These are phyloP conservation scores for Cytospora leucostoma DNA, from an alignment of 2,329 filamentous ascomycete genomes.

Conservation along the genomic window DNA sequence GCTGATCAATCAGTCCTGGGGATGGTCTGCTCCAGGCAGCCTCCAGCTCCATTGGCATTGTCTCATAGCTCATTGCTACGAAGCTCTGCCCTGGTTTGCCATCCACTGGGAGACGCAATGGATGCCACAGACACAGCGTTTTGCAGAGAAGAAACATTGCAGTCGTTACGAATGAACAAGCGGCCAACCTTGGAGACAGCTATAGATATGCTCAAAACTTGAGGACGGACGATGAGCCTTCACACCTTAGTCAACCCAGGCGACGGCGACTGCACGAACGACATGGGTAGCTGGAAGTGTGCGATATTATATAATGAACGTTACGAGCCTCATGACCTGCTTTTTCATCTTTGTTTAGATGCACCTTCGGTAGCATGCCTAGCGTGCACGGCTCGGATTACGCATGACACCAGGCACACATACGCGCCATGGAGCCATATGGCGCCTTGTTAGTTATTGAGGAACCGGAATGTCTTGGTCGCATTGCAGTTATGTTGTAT, in stretches of 20 bases:
- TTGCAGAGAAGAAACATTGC: too few species aligned
- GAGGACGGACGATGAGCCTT: not conserved
- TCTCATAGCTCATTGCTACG: too few species aligned
- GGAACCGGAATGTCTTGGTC: not conserved
- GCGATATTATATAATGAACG: not conserved
- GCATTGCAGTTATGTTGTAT: not conserved
- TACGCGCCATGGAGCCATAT: slow-evolving; percentile 3
- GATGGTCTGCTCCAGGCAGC: too few species aligned
- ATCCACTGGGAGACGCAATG: too few species aligned
- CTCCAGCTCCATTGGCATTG: too few species aligned
- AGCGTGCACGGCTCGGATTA: not conserved
- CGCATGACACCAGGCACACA: slow-evolving; percentile 2
- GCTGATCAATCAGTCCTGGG: too few species aligned
- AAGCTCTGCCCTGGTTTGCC: too few species aligned
- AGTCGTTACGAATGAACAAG: not conserved
- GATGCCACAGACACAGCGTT: too few species aligned
- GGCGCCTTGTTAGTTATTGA: not conserved
- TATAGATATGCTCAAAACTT: not conserved
- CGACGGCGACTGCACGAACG: not conserved
- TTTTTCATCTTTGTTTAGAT: not conserved
- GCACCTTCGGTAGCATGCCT: not conserved
- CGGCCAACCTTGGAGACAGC: not conserved
- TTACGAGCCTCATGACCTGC: not conserved
- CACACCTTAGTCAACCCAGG: not conserved
- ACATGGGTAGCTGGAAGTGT: not conserved